phyloP scores from a whole-genome alignment of 306 rosid species.

The Purshia tridentata region DNA sequence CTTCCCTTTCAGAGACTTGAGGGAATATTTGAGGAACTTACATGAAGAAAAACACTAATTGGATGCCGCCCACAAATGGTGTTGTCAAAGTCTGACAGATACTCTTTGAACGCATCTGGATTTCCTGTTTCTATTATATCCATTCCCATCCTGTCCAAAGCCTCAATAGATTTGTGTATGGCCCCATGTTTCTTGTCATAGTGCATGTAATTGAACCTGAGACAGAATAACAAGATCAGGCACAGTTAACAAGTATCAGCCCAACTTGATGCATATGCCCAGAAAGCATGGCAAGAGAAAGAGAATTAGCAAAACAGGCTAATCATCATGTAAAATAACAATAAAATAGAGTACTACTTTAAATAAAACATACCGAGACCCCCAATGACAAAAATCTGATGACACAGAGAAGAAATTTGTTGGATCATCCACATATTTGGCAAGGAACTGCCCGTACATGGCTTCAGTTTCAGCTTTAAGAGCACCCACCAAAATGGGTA shows the following conservation, averaged over 20 bases:
- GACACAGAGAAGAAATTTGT: conserved; percentile 77
- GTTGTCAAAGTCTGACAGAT: conserved; percentile 71
- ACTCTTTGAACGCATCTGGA: conserved; percentile 82
- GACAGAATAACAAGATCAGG: conserved; percentile 18
- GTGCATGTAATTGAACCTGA: conserved; percentile 73
- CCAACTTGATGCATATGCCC: conserved; percentile 6
- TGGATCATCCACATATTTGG: conserved; percentile 82
- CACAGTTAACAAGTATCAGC: conserved; percentile 5
- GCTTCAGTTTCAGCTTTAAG: conserved; percentile 74
- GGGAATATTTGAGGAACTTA: conserved; percentile 42
- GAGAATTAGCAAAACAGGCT: conserved; percentile 5
- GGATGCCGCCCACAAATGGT: conserved; percentile 99
- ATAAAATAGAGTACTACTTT: not conserved
- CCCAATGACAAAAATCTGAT: conserved; percentile 99
- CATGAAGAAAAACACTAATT: conserved; percentile 93
- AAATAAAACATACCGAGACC: conserved; percentile 62
- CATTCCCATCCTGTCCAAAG: conserved; percentile 95
- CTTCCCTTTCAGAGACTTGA: not conserved
- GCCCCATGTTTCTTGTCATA: conserved; percentile 90
- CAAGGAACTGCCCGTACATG: conserved; percentile 71
- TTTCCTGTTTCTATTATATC: conserved; percentile 91
- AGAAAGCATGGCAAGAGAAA: conserved; percentile 15
- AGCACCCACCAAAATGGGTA: conserved; percentile 93
- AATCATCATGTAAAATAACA: not conserved
- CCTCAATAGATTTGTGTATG: conserved; percentile 90